phyloP scores from a whole-genome alignment of 2,329 filamentous ascomycete genomes.

The Coniochaeta sp. region DNA sequence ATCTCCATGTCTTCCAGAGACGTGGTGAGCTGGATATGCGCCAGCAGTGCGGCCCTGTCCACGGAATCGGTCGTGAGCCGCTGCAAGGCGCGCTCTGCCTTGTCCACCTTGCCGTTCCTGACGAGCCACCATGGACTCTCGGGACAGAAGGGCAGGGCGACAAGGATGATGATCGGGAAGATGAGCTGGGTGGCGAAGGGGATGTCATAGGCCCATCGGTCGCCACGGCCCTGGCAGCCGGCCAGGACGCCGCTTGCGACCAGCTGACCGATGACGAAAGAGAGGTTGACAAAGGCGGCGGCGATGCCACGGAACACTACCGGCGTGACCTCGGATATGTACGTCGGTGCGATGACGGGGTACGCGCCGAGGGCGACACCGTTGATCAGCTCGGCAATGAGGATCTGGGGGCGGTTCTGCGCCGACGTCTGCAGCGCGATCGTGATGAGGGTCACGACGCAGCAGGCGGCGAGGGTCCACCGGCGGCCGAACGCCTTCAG shows the following conservation, averaged over 20 bases:
- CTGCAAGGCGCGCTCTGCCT: neutral
- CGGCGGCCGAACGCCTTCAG: too few relatives aligned
- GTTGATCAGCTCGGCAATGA: neutral
- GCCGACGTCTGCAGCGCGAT: neutral
- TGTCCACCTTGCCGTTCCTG: neutral
- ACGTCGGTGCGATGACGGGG: constrained; percentile 39
- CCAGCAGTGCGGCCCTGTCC: neutral
- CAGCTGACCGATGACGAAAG: too few relatives aligned
- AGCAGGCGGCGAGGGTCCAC: too few relatives aligned
- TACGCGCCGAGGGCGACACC: neutral
- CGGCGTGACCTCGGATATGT: constrained; percentile 50
- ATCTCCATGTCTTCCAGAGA: neutral
- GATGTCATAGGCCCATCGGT: too few relatives aligned
- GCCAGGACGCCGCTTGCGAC: too few relatives aligned
- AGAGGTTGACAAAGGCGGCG: constrained; percentile 24
- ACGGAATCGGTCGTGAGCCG: neutral
- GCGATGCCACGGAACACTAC: constrained; percentile 41
- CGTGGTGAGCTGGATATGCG: neutral
- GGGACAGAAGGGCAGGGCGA: constrained; percentile 24
- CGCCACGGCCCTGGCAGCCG: too few relatives aligned
- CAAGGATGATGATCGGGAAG: constrained; percentile 31
- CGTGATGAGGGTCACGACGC: neutral
- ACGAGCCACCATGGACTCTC: constrained; percentile 24
- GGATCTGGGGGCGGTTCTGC: neutral
- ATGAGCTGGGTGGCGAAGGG: constrained; percentile 40